Percentiles rank a stretch among this genome's conserved stretches.
Conservation (phyloP, 495 filamentous ascomycete species). For the Trichoderma parareesei region DNA sequence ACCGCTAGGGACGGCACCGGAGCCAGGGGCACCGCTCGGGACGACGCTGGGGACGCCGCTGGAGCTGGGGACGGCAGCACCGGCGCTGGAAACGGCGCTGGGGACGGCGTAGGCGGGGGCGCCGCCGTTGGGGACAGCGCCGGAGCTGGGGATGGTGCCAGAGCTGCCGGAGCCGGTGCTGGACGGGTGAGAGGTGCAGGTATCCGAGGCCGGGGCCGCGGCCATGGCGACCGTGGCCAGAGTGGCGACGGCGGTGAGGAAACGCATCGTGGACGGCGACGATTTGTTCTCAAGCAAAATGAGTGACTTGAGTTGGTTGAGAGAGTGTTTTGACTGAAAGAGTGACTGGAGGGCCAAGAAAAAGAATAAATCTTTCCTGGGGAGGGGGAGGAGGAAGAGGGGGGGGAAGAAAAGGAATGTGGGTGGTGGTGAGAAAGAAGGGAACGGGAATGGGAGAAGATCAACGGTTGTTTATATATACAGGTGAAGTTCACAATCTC, state of each 20-base stretch:
- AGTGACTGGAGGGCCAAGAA: too few species aligned
- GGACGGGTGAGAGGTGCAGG: too few species aligned
- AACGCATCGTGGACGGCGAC: not conserved
- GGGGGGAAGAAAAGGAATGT: not conserved
- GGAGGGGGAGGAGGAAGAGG: too few species aligned
- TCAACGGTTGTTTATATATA: not conserved
- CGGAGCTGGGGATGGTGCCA: too few species aligned
- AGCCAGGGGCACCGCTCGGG: too few species aligned
- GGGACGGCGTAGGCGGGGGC: not conserved
- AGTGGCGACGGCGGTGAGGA: not conserved
- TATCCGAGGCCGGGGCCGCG: not conserved
- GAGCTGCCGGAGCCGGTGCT: too few species aligned
- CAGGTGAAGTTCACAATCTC: not conserved
- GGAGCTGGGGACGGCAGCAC: not conserved
- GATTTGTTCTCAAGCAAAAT: not conserved
- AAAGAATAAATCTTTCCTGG: too few species aligned
- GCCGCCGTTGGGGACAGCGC: too few species aligned
- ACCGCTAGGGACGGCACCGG: too few species aligned
- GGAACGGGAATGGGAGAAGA: not conserved
- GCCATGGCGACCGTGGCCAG: conserved; percentile 1
- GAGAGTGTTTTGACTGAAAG: not conserved
- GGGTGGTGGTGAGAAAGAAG: not conserved
- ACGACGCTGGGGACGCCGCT: too few species aligned
- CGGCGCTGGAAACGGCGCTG: not conserved
- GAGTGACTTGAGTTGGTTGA: not conserved